Evolutionary conservation across 108 stramenopile species (phyloP).

Genomic region (Nitzschia inconspicua): DNA sequence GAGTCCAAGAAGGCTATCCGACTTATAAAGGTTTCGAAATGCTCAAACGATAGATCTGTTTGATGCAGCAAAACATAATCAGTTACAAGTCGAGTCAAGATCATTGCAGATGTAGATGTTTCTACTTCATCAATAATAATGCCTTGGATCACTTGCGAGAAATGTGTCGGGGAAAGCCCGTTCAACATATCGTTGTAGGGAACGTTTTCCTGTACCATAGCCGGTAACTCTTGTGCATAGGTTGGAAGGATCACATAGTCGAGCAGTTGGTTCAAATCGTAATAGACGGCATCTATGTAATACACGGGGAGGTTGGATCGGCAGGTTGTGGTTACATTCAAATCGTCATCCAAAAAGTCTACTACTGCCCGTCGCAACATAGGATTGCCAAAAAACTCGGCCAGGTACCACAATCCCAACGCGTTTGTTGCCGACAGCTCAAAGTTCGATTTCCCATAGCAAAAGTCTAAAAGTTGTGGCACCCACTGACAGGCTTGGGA

Average conservation of each 20-base stretch:
- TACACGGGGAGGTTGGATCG: neutral
- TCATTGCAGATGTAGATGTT: neutral
- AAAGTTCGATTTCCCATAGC: constrained; percentile 11
- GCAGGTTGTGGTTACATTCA: neutral
- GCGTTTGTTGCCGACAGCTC: constrained; percentile 14
- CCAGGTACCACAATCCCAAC: constrained; percentile 21
- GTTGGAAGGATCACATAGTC: constrained; percentile 12
- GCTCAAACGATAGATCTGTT: neutral
- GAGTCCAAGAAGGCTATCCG: neutral
- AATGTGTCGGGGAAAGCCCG: neutral
- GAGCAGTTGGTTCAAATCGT: constrained; percentile 18
- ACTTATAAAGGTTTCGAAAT: neutral
- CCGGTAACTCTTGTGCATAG: neutral
- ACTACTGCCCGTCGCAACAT: constrained; percentile 2
- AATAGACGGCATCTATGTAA: constrained; percentile 21
- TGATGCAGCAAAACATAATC: constrained; percentile 2
- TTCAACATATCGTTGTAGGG: neutral
- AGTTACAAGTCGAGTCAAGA: neutral
- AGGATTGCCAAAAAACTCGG: constrained; percentile 5
- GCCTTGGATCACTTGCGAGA: too few relatives aligned
- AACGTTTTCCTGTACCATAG: constrained; percentile 2
- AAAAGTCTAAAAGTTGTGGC: constrained; percentile 16
- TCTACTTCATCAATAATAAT: constrained; percentile 1
- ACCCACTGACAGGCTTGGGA: constrained; percentile 18
- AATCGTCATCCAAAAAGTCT: constrained; percentile 17